Percentiles rank a stretch among this genome's conserved stretches.
Evolutionary conservation across 495 filamentous ascomycete genomes (phyloP).

Genomic region (Neurospora sp.): DNA sequence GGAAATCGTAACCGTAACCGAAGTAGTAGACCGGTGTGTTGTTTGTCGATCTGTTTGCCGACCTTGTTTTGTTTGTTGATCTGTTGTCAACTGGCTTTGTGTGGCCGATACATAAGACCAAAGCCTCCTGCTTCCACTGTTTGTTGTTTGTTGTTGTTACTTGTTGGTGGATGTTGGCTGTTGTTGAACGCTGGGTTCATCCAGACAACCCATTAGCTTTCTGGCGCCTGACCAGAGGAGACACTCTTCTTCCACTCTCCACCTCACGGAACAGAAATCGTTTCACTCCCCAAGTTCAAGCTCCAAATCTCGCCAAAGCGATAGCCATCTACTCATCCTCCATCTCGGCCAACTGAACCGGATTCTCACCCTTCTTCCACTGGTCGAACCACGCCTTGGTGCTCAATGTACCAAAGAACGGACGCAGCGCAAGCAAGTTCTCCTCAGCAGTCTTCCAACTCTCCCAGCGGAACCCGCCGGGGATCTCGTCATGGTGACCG

Average conservation of each 20-base stretch:
- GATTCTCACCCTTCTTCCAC: not conserved
- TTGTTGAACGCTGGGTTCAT: too few species aligned
- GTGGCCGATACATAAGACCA: not conserved
- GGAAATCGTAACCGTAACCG: not conserved
- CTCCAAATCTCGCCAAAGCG: too few species aligned
- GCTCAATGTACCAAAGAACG: not conserved
- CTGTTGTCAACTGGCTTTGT: not conserved
- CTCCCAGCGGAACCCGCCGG: not conserved
- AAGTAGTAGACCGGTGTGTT: not conserved
- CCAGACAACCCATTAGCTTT: too few species aligned
- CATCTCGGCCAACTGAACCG: not conserved
- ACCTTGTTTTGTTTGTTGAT: not conserved
- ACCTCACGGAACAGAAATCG: not conserved
- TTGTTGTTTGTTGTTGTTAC: not conserved
- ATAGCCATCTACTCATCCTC: not conserved
- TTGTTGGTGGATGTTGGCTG: not conserved
- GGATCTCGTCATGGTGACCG: not conserved
- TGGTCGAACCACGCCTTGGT: not conserved
- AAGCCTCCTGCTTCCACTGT: not conserved
- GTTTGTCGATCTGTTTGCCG: not conserved
- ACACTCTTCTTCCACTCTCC: not conserved
- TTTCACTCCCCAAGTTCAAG: not conserved
- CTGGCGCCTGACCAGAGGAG: not conserved
- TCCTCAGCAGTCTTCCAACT: not conserved
- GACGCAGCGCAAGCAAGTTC: not conserved